Conservation (phyloP, 2,329 filamentous ascomycete genomes). For the Aspergillus sp. region DNA sequence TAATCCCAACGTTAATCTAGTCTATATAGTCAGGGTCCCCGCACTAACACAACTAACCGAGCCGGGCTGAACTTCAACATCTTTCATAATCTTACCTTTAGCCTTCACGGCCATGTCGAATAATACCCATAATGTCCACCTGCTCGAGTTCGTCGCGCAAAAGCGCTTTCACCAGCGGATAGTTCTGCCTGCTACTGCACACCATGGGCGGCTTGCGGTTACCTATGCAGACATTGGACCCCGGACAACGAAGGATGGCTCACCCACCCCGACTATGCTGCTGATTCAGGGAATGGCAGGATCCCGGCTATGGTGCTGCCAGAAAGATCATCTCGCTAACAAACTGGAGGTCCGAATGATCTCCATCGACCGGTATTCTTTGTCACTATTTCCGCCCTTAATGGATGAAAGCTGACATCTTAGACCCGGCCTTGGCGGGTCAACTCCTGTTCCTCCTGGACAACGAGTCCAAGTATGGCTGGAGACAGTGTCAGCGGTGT, state of each 20-base stretch:
- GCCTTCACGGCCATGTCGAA: not conserved
- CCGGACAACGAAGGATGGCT: not conserved
- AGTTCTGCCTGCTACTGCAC: not conserved
- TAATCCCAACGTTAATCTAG: no score
- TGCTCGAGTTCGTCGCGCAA: not conserved
- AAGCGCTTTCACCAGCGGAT: constrained; percentile 3
- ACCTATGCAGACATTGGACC: constrained; percentile 4
- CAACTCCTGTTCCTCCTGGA: not conserved
- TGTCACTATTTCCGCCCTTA: not conserved
- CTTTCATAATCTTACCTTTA: no score
- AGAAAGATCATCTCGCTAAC: constrained; percentile 1
- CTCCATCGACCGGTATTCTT: not conserved
- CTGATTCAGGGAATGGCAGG: not conserved
- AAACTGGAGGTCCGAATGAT: not conserved
- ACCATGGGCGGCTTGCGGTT: not conserved
- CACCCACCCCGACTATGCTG: not conserved
- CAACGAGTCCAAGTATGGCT: constrained; percentile 3
- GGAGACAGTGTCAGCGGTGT: not conserved
- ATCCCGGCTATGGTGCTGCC: not conserved
- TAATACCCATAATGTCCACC: not conserved
- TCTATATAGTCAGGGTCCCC: not conserved
- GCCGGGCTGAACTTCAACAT: not conserved
- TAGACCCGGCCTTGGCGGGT: constrained; percentile 2
- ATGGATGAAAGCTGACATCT: not conserved
- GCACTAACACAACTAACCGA: not conserved